These are phyloP conservation scores for Jasminum sambac DNA, from an alignment of 257 asterid genomes.

Conservation along the genomic window DNA sequence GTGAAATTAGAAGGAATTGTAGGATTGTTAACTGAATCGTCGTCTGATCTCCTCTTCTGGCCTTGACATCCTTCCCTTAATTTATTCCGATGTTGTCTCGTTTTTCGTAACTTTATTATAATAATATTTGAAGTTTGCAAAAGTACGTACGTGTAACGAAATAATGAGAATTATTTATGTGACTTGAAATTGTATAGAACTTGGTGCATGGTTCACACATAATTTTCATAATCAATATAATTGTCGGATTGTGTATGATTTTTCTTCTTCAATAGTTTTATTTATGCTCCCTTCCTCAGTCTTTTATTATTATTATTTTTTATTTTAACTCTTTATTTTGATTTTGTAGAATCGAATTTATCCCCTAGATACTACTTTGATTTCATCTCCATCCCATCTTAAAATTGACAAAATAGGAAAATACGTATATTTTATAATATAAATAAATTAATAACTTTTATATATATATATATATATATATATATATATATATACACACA, in stretches of 20 bases:
- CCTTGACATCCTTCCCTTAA: too few relatives aligned
- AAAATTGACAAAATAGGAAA: too few relatives aligned
- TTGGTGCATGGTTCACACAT: not conserved
- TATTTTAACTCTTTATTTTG: too few relatives aligned
- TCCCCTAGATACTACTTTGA: too few relatives aligned
- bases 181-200: not conserved
- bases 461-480: too few relatives aligned
- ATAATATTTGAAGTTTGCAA: not conserved
- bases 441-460: too few relatives aligned
- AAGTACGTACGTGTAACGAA: not conserved
- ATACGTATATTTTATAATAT: too few relatives aligned
- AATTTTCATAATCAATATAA: not conserved
- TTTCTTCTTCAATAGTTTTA: not conserved
- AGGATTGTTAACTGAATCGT: conserved; percentile 39
- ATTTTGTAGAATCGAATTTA: too few relatives aligned
- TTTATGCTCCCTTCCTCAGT: too few relatives aligned
- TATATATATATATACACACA: too few relatives aligned
- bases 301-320: too few relatives aligned
- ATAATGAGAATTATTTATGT: not conserved
- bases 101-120: not conserved
- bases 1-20: conserved; percentile 63
- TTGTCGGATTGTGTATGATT: not conserved
- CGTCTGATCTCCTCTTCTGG: not conserved
- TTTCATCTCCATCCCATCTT: too few relatives aligned
- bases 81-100: not conserved